These are phyloP conservation scores for Pichia sp. DNA, from an alignment of 1,139 yeast genomes.

Conservation along the genomic window DNA sequence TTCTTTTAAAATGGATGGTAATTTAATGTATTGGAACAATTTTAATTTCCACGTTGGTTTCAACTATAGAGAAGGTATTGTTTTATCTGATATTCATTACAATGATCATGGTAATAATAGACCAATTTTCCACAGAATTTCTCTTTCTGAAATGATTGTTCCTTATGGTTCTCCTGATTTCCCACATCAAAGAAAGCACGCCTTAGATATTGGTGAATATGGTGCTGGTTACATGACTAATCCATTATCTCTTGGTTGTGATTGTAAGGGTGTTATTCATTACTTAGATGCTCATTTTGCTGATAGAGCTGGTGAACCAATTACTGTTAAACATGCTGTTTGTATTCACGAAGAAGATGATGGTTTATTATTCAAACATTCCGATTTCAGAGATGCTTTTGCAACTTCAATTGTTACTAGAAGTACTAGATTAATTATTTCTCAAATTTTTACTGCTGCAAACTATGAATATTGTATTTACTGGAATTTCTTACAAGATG, in stretches of 20 bases:
- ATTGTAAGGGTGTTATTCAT: conserved; percentile 79
- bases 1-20: conserved; percentile 63
- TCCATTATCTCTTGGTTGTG: conserved; percentile 72
- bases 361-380: conserved; percentile 71
- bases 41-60: conserved; percentile 72
- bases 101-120: conserved; percentile 68
- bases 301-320: conserved; percentile 59
- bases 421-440: conserved; percentile 64
- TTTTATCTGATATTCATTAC: conserved; percentile 63
- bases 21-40: conserved; percentile 70
- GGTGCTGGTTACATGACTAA: conserved; percentile 85
- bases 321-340: conserved; percentile 67
- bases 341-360: conserved; percentile 85
- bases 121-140: conserved; percentile 71
- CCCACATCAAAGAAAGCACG: conserved; percentile 81
- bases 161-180: conserved; percentile 76
- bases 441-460: conserved; percentile 81
- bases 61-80: conserved; percentile 82
- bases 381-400: conserved; percentile 76
- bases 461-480: conserved; percentile 80
- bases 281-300: conserved; percentile 71
- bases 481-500: conserved; percentile 80
- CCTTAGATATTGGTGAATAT: conserved; percentile 79
- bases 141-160: conserved; percentile 77
- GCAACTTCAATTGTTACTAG: conserved; percentile 70